Evolutionary conservation across 441 rosid species (phyloP).

Genomic region (Euphorbia schlechtendalii): DNA sequence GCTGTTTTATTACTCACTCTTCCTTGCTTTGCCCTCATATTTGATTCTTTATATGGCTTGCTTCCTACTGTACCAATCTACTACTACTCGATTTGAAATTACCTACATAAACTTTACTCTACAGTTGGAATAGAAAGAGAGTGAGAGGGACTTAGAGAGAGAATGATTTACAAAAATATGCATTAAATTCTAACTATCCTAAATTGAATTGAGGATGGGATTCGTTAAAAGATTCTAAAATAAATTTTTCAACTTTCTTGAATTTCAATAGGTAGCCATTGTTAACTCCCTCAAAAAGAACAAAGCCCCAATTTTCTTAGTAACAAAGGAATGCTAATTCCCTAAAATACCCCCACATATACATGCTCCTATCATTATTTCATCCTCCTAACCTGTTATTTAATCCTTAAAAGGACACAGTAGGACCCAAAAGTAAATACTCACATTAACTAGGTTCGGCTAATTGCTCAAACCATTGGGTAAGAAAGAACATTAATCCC

Average conservation of each 20-base stretch:
- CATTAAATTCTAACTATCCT: too few relatives aligned
- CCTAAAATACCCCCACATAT: slow-evolving; percentile 26
- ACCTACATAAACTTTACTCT: too few relatives aligned
- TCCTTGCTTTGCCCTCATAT: slow-evolving; percentile 17
- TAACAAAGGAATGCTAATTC: slow-evolving; percentile 55
- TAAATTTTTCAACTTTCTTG: too few relatives aligned
- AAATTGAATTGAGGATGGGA: too few relatives aligned
- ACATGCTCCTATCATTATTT: slow-evolving; percentile 4
- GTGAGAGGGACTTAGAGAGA: too few relatives aligned
- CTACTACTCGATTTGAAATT: too few relatives aligned
- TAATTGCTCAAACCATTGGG: slow-evolving; percentile 8
- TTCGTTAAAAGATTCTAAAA: too few relatives aligned
- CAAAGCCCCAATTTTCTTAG: slow-evolving; percentile 54
- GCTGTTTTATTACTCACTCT: slow-evolving; percentile 28
- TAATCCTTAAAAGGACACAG: slow-evolving; percentile 11
- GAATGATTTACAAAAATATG: too few relatives aligned
- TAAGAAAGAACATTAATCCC: slow-evolving; percentile 22
- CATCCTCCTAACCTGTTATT: slow-evolving; percentile 13
- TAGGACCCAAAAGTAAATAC: slow-evolving; percentile 7
- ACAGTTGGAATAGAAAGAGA: too few relatives aligned
- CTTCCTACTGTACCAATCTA: slow-evolving; percentile 43
- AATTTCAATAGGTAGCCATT: too few relatives aligned
- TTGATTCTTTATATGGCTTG: slow-evolving; percentile 41
- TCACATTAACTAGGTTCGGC: slow-evolving; percentile 3
- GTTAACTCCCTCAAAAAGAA: slow-evolving; percentile 33